phyloP scores from a whole-genome alignment of 306 rosid species.

The Fragaria iinumae region DNA sequence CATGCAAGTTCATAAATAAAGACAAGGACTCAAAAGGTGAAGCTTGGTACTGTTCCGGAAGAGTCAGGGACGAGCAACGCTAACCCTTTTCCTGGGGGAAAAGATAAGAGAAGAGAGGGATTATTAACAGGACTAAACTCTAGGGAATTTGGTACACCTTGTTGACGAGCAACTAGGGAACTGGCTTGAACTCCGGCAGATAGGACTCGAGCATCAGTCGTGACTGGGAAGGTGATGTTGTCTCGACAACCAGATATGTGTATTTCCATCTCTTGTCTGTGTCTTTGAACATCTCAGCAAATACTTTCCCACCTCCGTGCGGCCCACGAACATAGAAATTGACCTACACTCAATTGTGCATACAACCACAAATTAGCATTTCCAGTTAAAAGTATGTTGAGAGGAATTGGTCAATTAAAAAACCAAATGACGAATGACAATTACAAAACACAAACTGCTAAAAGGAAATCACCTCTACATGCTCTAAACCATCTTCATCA shows the following conservation, averaged over 20 bases:
- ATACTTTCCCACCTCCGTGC: constrained; percentile 87
- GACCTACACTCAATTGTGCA: constrained; percentile 48
- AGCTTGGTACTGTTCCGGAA: neutral
- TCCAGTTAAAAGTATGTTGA: neutral
- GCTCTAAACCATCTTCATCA: constrained; percentile 90
- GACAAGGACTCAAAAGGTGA: neutral
- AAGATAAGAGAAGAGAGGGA: constrained; percentile 9
- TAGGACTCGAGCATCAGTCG: constrained; percentile 89
- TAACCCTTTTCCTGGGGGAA: constrained; percentile 16
- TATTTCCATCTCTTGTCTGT: constrained; percentile 74
- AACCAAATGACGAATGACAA: neutral
- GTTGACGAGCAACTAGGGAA: constrained; percentile 26
- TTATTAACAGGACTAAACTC: constrained; percentile 24
- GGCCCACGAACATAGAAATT: constrained; percentile 88
- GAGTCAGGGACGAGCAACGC: constrained; percentile 9
- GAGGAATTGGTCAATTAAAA: neutral
- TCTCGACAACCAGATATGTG: constrained; percentile 82
- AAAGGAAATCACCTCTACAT: constrained; percentile 64
- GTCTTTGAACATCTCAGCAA: constrained; percentile 81
- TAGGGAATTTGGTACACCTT: constrained; percentile 34
- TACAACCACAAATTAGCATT: constrained; percentile 18
- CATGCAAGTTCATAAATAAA: constrained; percentile 7
- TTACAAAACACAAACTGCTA: neutral
- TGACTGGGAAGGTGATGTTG: constrained; percentile 67
- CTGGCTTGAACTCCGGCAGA: constrained; percentile 52